Evolutionary conservation across 164 flowering plant species (phyloP).

Genomic region (Umbilicus rupestris): DNA sequence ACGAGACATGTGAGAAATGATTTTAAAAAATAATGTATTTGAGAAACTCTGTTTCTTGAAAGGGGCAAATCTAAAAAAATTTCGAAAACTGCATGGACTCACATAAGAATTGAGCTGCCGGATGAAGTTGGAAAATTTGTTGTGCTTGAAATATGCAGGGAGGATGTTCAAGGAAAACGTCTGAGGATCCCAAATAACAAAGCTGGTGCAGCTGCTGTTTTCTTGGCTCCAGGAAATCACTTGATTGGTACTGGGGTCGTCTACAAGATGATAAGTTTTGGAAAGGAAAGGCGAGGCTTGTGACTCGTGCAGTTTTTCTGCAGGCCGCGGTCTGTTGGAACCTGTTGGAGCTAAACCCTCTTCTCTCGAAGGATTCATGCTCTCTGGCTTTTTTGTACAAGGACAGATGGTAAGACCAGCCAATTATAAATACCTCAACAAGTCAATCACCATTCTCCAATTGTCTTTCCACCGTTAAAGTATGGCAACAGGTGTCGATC

Average conservation of each 20-base stretch:
- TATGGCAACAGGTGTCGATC: too few relatives aligned
- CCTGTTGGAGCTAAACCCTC: not conserved
- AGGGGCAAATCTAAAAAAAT: too few relatives aligned
- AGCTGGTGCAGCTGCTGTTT: conserved; percentile 52
- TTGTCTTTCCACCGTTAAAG: not conserved
- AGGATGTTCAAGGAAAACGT: too few relatives aligned
- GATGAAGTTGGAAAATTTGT: too few relatives aligned
- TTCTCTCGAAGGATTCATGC: not conserved
- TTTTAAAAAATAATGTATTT: too few relatives aligned
- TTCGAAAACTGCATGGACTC: too few relatives aligned
- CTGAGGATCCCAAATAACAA: too few relatives aligned
- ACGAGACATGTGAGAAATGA: too few relatives aligned
- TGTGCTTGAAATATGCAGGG: too few relatives aligned
- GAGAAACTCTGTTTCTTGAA: too few relatives aligned
- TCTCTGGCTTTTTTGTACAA: not conserved
- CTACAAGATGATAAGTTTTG: conserved; percentile 63
- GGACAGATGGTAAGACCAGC: not conserved
- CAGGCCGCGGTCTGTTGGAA: conserved; percentile 34
- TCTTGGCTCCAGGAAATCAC: conserved; percentile 56
- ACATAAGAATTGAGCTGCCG: too few relatives aligned
- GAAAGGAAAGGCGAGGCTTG: conserved; percentile 67
- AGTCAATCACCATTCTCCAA: not conserved
- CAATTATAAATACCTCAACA: not conserved
- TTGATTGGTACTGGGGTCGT: conserved; percentile 31
- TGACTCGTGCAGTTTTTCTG: conserved; percentile 46